Conservation (phyloP, 2,329 filamentous ascomycete genomes). For the Botryotinia globosa region DNA sequence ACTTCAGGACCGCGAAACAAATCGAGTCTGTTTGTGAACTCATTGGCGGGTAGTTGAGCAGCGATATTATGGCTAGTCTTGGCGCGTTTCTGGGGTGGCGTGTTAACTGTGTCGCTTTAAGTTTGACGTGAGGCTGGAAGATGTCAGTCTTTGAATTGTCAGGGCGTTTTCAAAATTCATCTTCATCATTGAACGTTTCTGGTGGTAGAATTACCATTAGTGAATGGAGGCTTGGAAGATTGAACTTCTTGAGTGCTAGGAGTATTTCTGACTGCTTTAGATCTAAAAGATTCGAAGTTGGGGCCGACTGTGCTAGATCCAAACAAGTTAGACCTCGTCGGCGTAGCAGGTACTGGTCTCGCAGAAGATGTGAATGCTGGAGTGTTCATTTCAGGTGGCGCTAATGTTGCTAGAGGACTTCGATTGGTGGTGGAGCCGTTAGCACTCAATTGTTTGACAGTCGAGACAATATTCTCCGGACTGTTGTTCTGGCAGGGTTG, state of each 20-base stretch:
- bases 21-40: not conserved
- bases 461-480: not conserved
- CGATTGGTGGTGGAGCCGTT: not conserved
- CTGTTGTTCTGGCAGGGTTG: not conserved
- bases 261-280: not conserved
- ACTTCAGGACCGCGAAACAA: constrained; percentile 19
- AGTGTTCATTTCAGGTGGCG: not conserved
- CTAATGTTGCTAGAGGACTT: not conserved
- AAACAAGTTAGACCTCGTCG: not conserved
- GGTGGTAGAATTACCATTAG: not conserved
- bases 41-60: not conserved
- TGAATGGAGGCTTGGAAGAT: no score
- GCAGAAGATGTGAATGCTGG: not conserved
- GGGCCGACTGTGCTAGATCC: not conserved
- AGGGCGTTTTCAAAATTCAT: not conserved
- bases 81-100: not conserved
- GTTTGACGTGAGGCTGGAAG: not conserved
- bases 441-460: not conserved
- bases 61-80: not conserved
- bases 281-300: not conserved
- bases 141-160: not conserved
- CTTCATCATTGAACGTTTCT: not conserved
- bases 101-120: not conserved
- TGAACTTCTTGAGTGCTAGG: not conserved
- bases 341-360: not conserved